phyloP scores from a whole-genome alignment of 2,329 filamentous ascomycete genomes.

The Paraphaeosphaeria minitans region DNA sequence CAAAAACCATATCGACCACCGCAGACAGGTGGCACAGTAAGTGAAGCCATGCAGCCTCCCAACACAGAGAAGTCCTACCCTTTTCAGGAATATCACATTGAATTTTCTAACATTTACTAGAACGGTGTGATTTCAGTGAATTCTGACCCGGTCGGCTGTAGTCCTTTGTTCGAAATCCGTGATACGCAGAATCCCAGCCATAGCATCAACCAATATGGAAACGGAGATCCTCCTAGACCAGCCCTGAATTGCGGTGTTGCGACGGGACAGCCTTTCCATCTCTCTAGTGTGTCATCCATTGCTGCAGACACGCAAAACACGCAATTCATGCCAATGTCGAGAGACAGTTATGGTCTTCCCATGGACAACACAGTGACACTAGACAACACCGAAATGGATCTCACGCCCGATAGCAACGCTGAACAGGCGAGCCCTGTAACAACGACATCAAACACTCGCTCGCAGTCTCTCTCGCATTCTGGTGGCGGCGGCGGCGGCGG shows the following conservation, averaged over 20 bases:
- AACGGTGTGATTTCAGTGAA: constrained; percentile 24
- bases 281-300: constrained; percentile 25
- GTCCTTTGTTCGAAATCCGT: constrained; percentile 41
- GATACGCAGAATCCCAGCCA: constrained; percentile 37
- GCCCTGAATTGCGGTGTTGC: constrained; percentile 4
- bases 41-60: constrained; percentile 5
- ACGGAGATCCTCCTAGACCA: constrained; percentile 11
- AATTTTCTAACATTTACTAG: constrained; percentile 19
- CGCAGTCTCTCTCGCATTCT: constrained; percentile 31
- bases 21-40: constrained; percentile 19
- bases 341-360: constrained; percentile 13
- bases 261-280: constrained; percentile 27
- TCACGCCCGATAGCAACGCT: constrained; percentile 32
- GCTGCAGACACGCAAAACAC: constrained; percentile 29
- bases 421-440: constrained; percentile 44
- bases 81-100: constrained; percentile 3
- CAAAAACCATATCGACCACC: constrained; percentile 54
- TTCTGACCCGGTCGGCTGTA: constrained; percentile 37
- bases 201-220: constrained; percentile 35
- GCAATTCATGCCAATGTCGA: constrained; percentile 14
- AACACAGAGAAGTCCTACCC: neutral
- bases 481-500: constrained; percentile 22
- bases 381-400: constrained; percentile 44
- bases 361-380: constrained; percentile 26
- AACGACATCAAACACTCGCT: constrained; percentile 20